Evolutionary conservation across 345 rosid genomes (phyloP), one percentile per base, ranked within the genome.

Genomic region (Turnera subulata): DNA sequence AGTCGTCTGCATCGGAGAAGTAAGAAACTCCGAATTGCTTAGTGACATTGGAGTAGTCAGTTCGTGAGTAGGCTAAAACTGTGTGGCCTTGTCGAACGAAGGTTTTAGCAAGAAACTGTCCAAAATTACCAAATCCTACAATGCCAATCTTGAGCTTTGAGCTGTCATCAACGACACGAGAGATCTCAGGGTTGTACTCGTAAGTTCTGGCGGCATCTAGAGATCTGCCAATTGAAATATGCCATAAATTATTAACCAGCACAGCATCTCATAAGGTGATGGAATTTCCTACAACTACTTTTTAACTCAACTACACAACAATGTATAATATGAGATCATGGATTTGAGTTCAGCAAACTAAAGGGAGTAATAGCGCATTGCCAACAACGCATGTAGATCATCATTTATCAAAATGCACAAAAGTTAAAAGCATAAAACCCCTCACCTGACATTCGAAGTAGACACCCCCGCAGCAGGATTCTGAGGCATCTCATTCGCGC

Each of bases 71-170:
- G 16, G 95, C 92, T 43, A 84, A 63, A 50, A 86, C 82, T 6
- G 51, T 63, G 77, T 84, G 92, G 48, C 95, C 92, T 54, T 89
- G 95, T 25, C 58, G 62, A 29, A 67, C 80, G 15, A 89, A 55
- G 11, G 87, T 71, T 61, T 78, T 86, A 0, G 84, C 92, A 14
- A 84, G 79, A 70, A 89, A 89, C 56, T 84, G 95, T 44, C 95
- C 92, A 13, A 84, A 86, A 59, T 86, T 86, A 0, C 95, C 95
- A 56, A 89, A 89, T 50, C 95, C 97, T 8, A 89, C 70, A 42
- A 89, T 73, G 45, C 68, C 95, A 62, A 89, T 75, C 78, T 86
- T 86, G 21, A 89, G 82, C 72, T 75, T 82, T 7, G 77, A 71
- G 43, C 64, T 52, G n/a, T 72, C 77, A 64, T 61, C 69, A 22